These are phyloP conservation scores for Zarea fungicola DNA, from an alignment of 2,329 filamentous ascomycete genomes.

Conservation along the genomic window DNA sequence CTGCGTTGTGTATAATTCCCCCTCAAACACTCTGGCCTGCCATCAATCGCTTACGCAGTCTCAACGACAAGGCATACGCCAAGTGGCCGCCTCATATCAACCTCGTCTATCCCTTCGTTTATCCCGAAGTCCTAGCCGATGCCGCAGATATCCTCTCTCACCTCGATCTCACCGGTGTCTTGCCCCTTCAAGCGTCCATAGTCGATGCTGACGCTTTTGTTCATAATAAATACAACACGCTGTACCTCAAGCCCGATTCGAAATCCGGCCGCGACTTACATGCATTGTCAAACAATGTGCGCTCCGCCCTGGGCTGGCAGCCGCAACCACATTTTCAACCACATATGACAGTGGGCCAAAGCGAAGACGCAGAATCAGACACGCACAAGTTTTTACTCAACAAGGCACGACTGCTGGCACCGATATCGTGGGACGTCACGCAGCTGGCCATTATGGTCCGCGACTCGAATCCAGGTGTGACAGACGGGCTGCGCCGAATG, in stretches of 20 bases:
- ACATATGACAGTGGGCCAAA: conserved; percentile 60
- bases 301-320: conserved; percentile 31
- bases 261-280: conserved; percentile 9
- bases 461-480: conserved; percentile 28
- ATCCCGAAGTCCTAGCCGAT: conserved; percentile 36
- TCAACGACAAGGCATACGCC: conserved; percentile 56
- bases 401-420: conserved; percentile 45
- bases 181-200: neutral
- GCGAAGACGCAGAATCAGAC: conserved; percentile 37
- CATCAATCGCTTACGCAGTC: conserved; percentile 50
- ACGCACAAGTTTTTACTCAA: conserved; percentile 46
- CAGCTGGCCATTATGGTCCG: conserved; percentile 50
- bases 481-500: conserved; percentile 43
- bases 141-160: conserved; percentile 31
- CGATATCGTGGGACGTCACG: conserved; percentile 42
- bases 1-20: conserved; percentile 56
- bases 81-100: conserved; percentile 66
- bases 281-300: conserved; percentile 26
- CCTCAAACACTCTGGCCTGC: conserved; percentile 41
- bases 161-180: conserved; percentile 10
- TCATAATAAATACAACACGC: conserved; percentile 45
- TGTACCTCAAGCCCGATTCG: conserved; percentile 34
- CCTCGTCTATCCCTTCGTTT: conserved; percentile 61
- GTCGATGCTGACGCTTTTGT: conserved; percentile 38
- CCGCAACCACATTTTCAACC: conserved; percentile 26